Percentiles rank a stretch among this genome's conserved stretches.
phyloP scores from a whole-genome alignment of 805 yeast species.

The Candida alai region DNA sequence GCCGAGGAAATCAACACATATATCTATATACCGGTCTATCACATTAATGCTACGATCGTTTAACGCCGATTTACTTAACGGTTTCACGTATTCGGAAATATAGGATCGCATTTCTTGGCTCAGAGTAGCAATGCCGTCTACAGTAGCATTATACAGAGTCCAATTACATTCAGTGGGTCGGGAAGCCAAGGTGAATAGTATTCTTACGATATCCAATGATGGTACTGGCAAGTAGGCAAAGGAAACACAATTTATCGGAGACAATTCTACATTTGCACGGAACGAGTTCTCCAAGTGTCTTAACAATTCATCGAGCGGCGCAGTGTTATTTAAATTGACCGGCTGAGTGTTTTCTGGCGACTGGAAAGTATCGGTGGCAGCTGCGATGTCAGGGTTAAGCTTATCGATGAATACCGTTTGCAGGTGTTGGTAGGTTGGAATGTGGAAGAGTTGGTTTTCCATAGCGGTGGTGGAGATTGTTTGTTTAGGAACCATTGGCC shows the following conservation, averaged over 20 bases:
- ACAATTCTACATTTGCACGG: conserved; percentile 4
- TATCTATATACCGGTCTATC: background rate
- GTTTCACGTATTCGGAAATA: conserved; percentile 17
- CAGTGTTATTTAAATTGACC: conserved; percentile 23
- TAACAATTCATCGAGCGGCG: conserved; percentile 27
- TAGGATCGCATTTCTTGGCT: conserved; percentile 18
- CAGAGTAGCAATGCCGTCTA: conserved; percentile 19
- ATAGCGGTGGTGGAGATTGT: no score
- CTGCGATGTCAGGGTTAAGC: conserved; percentile 9
- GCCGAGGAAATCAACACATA: no score
- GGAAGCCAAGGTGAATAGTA: conserved; percentile 30
- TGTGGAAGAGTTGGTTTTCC: no score
- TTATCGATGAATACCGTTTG: conserved; percentile 13
- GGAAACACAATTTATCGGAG: background rate
- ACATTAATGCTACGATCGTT: conserved; percentile 15
- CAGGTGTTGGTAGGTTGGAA: conserved; percentile 11
- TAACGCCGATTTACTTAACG: conserved; percentile 18
- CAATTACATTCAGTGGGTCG: conserved; percentile 25
- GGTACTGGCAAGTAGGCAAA: conserved; percentile 16
- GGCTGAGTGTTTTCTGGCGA: no score
- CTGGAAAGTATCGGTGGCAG: no score
- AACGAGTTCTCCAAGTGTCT: conserved; percentile 20
- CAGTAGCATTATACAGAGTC: conserved; percentile 15
- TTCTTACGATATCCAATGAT: conserved; percentile 21
- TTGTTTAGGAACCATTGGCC: no score